Evolutionary conservation across 2,329 filamentous ascomycete genomes (phyloP).

Genomic region (Neocatenulostroma microsporum): DNA sequence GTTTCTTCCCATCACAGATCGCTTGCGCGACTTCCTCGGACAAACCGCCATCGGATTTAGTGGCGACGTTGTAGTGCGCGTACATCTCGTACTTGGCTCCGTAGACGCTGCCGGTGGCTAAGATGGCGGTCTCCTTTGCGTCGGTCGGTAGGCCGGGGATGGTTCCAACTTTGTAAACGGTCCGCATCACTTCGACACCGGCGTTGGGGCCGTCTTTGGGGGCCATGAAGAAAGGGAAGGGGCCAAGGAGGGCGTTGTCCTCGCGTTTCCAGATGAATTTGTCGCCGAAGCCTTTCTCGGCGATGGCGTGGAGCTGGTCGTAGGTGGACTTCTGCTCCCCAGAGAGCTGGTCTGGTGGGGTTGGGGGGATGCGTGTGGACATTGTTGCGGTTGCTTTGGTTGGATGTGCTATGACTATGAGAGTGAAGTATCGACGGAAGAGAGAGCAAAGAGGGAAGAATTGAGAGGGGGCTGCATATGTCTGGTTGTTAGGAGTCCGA

Average conservation of each 20-base stretch:
- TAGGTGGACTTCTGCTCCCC: constrained; percentile 4
- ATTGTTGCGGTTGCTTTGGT: neutral
- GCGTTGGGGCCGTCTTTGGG: constrained; percentile 9
- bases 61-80: constrained; percentile 15
- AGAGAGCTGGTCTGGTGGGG: constrained; percentile 7
- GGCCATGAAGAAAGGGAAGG: constrained; percentile 13
- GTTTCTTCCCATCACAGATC: constrained; percentile 15
- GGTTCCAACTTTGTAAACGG: constrained; percentile 7
- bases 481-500: no score
- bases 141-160: constrained; percentile 13
- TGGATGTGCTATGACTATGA: no score
- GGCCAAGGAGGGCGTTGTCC: constrained; percentile 14
- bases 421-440: no score
- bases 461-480: no score
- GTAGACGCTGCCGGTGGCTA: constrained; percentile 16
- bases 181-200: constrained; percentile 6
- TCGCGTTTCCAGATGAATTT: constrained; percentile 8
- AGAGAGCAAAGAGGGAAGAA: no score
- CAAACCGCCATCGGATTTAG: constrained; percentile 8
- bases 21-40: constrained; percentile 11
- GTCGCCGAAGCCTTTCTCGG: constrained; percentile 6
- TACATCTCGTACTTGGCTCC: constrained; percentile 19
- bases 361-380: constrained; percentile 9
- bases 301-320: constrained; percentile 6
- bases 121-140: constrained; percentile 18